Percentiles rank a stretch among this genome's conserved stretches.
phyloP scores from a whole-genome alignment of 2,329 filamentous ascomycete species.

The Onygenales sp. region DNA sequence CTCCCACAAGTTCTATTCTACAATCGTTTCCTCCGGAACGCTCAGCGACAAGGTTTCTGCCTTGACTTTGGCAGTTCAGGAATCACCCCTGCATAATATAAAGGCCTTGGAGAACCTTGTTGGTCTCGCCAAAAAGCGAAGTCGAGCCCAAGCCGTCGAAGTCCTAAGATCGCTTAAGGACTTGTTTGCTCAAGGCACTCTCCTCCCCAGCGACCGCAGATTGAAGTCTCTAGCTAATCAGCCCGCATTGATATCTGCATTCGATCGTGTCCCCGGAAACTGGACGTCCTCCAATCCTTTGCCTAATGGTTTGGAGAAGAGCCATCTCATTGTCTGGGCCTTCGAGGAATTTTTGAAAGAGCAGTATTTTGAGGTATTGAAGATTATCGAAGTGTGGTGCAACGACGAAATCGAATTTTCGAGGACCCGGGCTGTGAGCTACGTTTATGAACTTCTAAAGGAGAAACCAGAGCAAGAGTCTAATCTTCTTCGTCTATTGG shows the following conservation, averaged over 20 bases:
- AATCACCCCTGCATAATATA: constrained; percentile 87
- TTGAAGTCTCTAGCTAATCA: constrained; percentile 72
- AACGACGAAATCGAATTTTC: constrained; percentile 94
- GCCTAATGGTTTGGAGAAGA: constrained; percentile 62
- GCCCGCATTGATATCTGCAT: constrained; percentile 60
- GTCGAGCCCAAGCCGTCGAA: constrained; percentile 81
- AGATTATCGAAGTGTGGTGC: constrained; percentile 85
- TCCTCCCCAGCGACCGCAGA: constrained; percentile 75
- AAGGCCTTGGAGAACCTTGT: constrained; percentile 82
- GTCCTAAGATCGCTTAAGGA: constrained; percentile 92
- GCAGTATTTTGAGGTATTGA: constrained; percentile 85
- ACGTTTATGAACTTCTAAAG: constrained; percentile 82
- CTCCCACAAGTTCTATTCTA: constrained; percentile 89
- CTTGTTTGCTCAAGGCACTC: constrained; percentile 77
- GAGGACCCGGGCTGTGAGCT: constrained; percentile 75
- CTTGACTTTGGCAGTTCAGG: constrained; percentile 85
- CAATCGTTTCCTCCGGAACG: constrained; percentile 93
- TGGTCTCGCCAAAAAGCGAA: constrained; percentile 80
- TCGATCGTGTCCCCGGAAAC: constrained; percentile 51
- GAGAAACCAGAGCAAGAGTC: constrained; percentile 97
- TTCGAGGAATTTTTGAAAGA: constrained; percentile 95
- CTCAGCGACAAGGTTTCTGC: constrained; percentile 95
- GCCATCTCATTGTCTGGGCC: constrained; percentile 76
- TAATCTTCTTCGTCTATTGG: constrained; percentile 78
- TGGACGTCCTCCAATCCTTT: constrained; percentile 65